Percentiles rank a stretch among this genome's conserved stretches.
Conservation (phyloP, 805 yeast genomes). For the Pichia ethanolica region DNA sequence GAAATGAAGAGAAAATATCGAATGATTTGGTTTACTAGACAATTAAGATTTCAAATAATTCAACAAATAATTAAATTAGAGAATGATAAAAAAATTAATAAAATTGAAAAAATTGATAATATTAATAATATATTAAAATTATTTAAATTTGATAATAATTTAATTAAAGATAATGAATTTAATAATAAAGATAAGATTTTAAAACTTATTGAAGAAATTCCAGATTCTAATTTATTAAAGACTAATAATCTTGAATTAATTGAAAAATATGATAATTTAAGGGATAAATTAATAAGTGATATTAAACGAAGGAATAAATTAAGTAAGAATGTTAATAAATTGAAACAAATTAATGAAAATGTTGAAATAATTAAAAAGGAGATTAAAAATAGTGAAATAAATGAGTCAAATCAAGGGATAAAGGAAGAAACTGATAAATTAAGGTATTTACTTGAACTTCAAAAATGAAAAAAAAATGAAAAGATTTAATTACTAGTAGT, state of each 20-base stretch:
- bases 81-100: conserved; percentile 8
- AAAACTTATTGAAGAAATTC: conserved; percentile 25
- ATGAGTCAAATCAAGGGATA: conserved; percentile 3
- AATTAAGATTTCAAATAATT: conserved; percentile 24
- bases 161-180: neutral
- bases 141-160: conserved; percentile 9
- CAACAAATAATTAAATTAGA: conserved; percentile 25
- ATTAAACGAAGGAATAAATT: conserved; percentile 13
- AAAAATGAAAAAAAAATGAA: too few species aligned
- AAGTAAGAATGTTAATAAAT: conserved; percentile 6
- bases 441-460: conserved; percentile 4
- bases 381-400: conserved; percentile 7
- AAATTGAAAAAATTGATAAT: conserved; percentile 18
- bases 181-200: conserved; percentile 15
- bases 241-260: conserved; percentile 18
- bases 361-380: conserved; percentile 2
- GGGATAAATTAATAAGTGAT: conserved; percentile 12
- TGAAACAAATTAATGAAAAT: neutral
- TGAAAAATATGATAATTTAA: conserved; percentile 18
- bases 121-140: conserved; percentile 23
- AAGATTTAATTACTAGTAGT: too few species aligned
- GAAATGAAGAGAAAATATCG: conserved; percentile 12
- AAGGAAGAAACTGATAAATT: conserved; percentile 18
- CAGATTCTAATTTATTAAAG: conserved; percentile 17
- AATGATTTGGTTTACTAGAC: conserved; percentile 23